phyloP scores from a whole-genome alignment of 208 protist genomes.

The Trypanosoma mega region DNA sequence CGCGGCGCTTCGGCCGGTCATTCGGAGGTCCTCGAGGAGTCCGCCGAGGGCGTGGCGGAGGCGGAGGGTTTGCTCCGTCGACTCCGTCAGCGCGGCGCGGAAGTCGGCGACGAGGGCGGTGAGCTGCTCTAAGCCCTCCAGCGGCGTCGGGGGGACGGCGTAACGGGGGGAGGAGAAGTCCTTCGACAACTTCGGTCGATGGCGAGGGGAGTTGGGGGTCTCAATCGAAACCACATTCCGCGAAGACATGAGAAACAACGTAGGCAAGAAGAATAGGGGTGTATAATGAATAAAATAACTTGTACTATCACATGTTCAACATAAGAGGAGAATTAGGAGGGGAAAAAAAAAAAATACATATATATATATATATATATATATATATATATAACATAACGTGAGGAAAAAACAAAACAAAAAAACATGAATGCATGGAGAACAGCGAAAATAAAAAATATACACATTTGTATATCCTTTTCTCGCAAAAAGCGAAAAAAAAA shows the following conservation, averaged over 20 bases:
- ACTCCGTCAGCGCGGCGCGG: constrained; percentile 27
- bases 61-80: constrained; percentile 52
- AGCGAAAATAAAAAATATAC: not conserved
- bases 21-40: constrained; percentile 37
- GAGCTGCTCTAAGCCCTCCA: constrained; percentile 19
- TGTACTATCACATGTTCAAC: not conserved
- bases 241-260: not conserved
- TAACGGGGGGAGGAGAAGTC: not conserved
- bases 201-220: not conserved
- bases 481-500: not conserved
- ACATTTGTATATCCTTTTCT: too few species aligned
- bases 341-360: not conserved
- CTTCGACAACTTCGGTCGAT: too few species aligned
- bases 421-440: constrained; percentile 1
- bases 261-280: constrained; percentile 19
- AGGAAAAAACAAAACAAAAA: not conserved
- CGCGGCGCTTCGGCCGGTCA: not conserved
- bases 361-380: not conserved
- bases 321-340: too few species aligned
- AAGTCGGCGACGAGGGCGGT: constrained; percentile 29
- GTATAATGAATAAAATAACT: constrained; percentile 2
- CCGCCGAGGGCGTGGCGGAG: constrained; percentile 37
- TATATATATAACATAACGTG: not conserved
- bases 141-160: not conserved
- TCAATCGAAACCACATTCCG: constrained; percentile 1